Base-by-base conservation (phyloP, 2,329 filamentous ascomycete species). In the Paecilomyces sp. region DNA sequence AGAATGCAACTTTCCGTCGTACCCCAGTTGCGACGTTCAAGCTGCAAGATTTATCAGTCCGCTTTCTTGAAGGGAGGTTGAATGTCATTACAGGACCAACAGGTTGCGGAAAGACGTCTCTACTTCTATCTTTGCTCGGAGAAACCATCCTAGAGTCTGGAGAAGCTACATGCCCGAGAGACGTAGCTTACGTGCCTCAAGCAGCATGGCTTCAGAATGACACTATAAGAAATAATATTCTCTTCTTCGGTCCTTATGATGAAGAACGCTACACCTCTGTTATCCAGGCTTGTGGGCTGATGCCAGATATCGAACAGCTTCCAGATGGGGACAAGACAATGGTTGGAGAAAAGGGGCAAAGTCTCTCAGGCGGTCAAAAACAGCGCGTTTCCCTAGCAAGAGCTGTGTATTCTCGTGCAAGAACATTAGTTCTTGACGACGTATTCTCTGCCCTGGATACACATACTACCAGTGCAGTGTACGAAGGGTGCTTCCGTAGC, bases 181-280 rank as follows among this genome's bases (percentile, higher is more conserved):
- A 71, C 80, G 82, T 61, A 78, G 85, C 59, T 0, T 86, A 82
- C 68, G 82, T 82, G 6, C 83, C 83, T 1, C 86, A 88, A 65
- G 81, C 84, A 0, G 83, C 85, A 0, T 88, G 85, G 85, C 74
- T 88, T 4, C 85, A 88, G 69, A 86, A 83, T 70, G 86, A 85
- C 77, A 86, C 82, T 2, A 84, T 88, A 55, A 79, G 82, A 1
- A 83, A 88, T 13, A 88, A 88, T 64, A 87, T 88, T 15, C 67
- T 87, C 2, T 88, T 88, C 60, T 84, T 84, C 15, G 80, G 77
- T 36, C 77, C 80, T 33, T 84, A 82, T 54, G 83, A 88, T 60
- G 73, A 79, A 11, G 62, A 65, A 6, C 76, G 85, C 25, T 90
- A 89, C 67, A 77, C 81, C 15, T 77, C 80, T 56, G 85, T 87